phyloP scores from a whole-genome alignment of 495 filamentous ascomycete species.

The Penicillium crystallinum region DNA sequence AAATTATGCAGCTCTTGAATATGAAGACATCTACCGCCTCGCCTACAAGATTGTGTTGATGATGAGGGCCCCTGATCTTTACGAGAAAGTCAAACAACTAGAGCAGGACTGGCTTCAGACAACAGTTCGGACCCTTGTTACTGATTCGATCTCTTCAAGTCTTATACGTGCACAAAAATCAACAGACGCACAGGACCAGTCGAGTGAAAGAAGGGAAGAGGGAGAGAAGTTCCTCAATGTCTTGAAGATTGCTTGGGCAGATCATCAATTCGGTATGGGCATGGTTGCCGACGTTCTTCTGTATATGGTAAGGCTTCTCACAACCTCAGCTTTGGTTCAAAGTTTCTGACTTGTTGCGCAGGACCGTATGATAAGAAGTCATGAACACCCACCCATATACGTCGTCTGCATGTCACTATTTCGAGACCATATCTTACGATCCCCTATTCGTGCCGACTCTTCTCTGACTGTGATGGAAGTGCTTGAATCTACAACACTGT shows the following conservation, averaged over 20 bases:
- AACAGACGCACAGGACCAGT: constrained; percentile 48
- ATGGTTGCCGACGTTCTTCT: constrained; percentile 98
- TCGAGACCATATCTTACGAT: constrained; percentile 70
- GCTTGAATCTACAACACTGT: constrained; percentile 75
- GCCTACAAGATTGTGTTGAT: constrained; percentile 94
- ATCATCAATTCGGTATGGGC: constrained; percentile 88
- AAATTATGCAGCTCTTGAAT: constrained; percentile 84
- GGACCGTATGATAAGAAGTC: constrained; percentile 78
- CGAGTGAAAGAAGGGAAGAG: constrained; percentile 67
- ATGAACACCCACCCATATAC: constrained; percentile 72
- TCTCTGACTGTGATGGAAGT: constrained; percentile 55
- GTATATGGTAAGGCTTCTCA: constrained; percentile 71
- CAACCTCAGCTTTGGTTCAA: not conserved
- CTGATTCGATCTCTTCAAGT: constrained; percentile 54
- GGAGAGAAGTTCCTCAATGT: constrained; percentile 80
- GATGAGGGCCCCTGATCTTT: constrained; percentile 80
- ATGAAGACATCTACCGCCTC: constrained; percentile 91
- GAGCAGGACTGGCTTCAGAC: constrained; percentile 73
- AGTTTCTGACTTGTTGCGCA: constrained; percentile 12
- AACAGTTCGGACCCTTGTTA: constrained; percentile 60
- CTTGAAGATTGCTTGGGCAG: constrained; percentile 73
- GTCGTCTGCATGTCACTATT: constrained; percentile 80
- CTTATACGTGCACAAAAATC: constrained; percentile 44
- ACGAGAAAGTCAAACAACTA: constrained; percentile 69
- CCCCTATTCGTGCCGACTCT: constrained; percentile 42